These are phyloP conservation scores for Dioszegia hungarica DNA, from an alignment of 768 basidiomycete genomes.

Conservation along the genomic window DNA sequence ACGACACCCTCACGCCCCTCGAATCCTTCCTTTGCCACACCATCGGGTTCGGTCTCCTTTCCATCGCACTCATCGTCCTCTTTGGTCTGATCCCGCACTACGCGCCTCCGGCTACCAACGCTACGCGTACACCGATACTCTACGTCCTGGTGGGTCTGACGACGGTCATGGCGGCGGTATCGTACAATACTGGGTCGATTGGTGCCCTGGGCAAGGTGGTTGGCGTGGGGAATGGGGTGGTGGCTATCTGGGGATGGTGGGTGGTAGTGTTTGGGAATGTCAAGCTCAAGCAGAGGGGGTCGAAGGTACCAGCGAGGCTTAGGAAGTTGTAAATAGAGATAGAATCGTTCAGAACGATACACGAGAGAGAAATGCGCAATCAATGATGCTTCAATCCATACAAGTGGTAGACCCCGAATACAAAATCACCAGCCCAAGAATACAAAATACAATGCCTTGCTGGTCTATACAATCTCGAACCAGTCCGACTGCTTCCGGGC, in stretches of 20 bases:
- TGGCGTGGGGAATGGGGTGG: constrained; percentile 27
- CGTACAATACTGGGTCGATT: constrained; percentile 29
- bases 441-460: no score
- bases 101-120: constrained; percentile 15
- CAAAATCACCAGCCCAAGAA: no score
- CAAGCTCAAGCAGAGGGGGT: constrained; percentile 13
- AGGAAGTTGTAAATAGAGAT: constrained; percentile 21
- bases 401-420: no score
- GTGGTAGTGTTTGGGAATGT: constrained; percentile 40
- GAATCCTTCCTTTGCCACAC: constrained; percentile 38
- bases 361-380: no score
- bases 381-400: no score
- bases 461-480: no score
- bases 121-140: constrained; percentile 30
- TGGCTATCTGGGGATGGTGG: constrained; percentile 49
- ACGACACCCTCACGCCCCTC: constrained; percentile 41
- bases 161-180: constrained; percentile 22
- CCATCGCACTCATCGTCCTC: constrained; percentile 26
- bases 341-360: no score
- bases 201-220: constrained; percentile 35
- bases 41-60: constrained; percentile 22
- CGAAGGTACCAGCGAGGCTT: constrained; percentile 22
- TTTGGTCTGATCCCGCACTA: constrained; percentile 32
- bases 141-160: constrained; percentile 33
- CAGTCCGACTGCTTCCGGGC: no score